A percentile compares a stretch with the other conserved stretches of the same genome.
Conservation (phyloP, 257 asterid species). For the Thymus quinquecostatus region DNA sequence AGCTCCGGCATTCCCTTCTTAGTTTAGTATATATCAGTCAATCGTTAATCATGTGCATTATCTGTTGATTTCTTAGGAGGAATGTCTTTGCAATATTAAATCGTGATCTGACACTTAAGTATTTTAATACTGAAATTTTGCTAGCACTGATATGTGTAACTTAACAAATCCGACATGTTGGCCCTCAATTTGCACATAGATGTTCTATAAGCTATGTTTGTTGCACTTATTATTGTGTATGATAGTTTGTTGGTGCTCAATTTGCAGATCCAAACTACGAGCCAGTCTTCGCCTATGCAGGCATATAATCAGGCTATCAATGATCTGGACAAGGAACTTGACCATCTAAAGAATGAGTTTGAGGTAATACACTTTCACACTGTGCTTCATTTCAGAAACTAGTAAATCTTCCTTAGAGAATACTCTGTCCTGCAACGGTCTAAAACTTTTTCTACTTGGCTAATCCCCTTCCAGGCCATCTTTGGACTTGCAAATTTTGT, state of each 20-base stretch:
- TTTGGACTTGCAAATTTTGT: neutral
- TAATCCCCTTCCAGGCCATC: neutral
- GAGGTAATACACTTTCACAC: constrained; percentile 50
- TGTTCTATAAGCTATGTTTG: neutral
- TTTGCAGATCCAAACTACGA: constrained; percentile 84
- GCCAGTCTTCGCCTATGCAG: constrained; percentile 99
- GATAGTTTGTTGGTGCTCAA: constrained; percentile 21
- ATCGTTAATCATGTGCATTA: neutral
- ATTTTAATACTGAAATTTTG: neutral
- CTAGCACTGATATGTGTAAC: neutral
- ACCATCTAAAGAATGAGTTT: constrained; percentile 77
- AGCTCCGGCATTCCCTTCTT: constrained; percentile 7
- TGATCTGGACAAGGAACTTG: constrained; percentile 94
- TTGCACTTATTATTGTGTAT: neutral
- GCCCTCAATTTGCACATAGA: neutral
- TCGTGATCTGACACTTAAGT: constrained; percentile 10
- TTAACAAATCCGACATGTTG: neutral
- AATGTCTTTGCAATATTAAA: neutral
- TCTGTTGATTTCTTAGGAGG: neutral
- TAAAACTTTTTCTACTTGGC: neutral
- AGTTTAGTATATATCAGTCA: neutral
- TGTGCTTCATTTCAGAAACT: constrained; percentile 11
- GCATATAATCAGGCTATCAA: constrained; percentile 97
- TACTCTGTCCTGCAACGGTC: neutral
- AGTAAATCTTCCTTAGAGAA: neutral